Base-by-base conservation (phyloP, 2,329 filamentous ascomycete genomes). In the Fusarium vanettenii region DNA sequence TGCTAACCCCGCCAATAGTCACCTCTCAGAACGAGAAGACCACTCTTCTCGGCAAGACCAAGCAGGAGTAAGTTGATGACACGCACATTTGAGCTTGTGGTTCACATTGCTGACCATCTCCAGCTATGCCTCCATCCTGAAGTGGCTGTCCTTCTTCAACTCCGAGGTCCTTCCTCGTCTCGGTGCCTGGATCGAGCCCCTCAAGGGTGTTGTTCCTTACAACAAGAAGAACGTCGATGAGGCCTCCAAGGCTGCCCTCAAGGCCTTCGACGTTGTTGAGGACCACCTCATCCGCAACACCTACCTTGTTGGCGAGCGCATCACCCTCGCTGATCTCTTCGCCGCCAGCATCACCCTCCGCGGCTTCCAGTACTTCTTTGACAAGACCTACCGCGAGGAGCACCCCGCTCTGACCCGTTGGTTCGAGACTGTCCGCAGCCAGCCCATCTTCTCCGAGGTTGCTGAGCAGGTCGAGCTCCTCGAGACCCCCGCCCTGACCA, bases 21-120 rank as follows among this genome's bases (percentile, higher is more conserved):
- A 95, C 97, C 82, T 98, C 97, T 80, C 97, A 99, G 89, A 99
- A 99, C 86, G 97, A 98, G 93, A 98, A 98, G 93, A 99, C 97
- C 81, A 97, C 95, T 80, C 95, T 99, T 78, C 92, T 99, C 81
- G 97, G 97, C 84, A 98, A 98, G 93, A 99, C 95, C 88, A 99
- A 99, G 93, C 96, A 99, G 90, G 97, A 99, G 92, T 95, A 88
- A 84, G 89, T 84, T 69, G n/a, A 55, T n/a, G 16, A 55, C 45
- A 6, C 29, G 33, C 41, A 37, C 22, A 18, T 35, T 27, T 16
- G 11, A 56, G 45, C 22, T 41, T 50, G 29, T 0, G 10, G 22
- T 18, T 37, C 45, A 27, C 25, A 27, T 8, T 13, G 20, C 66
- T 61, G 63, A 75, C 82, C 83, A 73, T 84, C 55, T 18, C 31